Conservation (phyloP, 2,329 filamentous ascomycete genomes). For the Sclerotinia nivalis region DNA sequence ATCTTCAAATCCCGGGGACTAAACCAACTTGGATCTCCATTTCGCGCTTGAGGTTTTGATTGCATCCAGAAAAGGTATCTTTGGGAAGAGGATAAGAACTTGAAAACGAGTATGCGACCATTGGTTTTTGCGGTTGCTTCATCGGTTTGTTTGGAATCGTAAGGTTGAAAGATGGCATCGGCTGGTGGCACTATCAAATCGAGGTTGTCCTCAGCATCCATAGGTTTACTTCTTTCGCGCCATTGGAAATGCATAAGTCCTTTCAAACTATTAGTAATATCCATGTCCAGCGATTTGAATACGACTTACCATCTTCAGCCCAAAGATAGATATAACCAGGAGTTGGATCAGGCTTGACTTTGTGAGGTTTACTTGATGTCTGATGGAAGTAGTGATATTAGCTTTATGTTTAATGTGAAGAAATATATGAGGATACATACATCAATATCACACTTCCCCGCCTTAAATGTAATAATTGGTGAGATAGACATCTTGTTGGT, state of each 20-base stretch:
- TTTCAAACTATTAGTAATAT: slow-evolving; percentile 42
- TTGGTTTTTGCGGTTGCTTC: slow-evolving; percentile 67
- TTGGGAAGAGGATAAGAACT: slow-evolving; percentile 89
- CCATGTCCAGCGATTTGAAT: neutral
- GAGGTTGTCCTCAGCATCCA: slow-evolving; percentile 70
- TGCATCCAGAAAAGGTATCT: slow-evolving; percentile 96
- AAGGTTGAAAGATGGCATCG: slow-evolving; percentile 84
- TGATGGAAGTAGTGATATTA: slow-evolving; percentile 39
- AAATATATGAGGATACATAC: slow-evolving; percentile 53
- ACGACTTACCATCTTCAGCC: slow-evolving; percentile 73
- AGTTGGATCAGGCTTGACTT: slow-evolving; percentile 70
- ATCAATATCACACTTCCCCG: slow-evolving; percentile 82
- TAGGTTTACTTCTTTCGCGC: slow-evolving; percentile 72
- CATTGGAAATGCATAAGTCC: slow-evolving; percentile 97
- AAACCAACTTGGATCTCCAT: slow-evolving; percentile 72
- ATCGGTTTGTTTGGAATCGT: slow-evolving; percentile 67
- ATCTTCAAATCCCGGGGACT: slow-evolving; percentile 84
- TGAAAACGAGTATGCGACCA: slow-evolving; percentile 89
- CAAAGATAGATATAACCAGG: slow-evolving; percentile 92
- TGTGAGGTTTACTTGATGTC: slow-evolving; percentile 61
- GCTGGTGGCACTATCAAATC: slow-evolving; percentile 92
- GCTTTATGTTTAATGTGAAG: neutral
- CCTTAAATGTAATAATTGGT: slow-evolving; percentile 95
- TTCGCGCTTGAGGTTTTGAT: slow-evolving; percentile 75
- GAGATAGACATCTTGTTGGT: slow-evolving; percentile 69